Evolutionary conservation across 1,284 basidiomycete species (phyloP), one percentile per base, ranked within the genome.

Genomic region (Apiotrichum gamsii): DNA sequence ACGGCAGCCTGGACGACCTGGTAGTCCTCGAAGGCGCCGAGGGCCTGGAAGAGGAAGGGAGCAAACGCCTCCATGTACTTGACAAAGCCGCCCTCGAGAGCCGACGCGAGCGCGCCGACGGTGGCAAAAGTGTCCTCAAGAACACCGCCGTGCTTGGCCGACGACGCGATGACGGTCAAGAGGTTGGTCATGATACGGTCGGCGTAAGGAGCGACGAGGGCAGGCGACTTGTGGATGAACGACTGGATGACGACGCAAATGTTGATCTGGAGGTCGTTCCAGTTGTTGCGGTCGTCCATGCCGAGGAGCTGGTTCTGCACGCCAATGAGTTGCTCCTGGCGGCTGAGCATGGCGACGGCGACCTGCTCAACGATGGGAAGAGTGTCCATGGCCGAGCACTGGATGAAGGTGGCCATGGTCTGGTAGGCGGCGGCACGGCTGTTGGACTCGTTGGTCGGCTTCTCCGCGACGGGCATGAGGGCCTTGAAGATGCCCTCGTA

Each of bases 241-340:
- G 82, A 82, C 86, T 93, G 69, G 48, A 90, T 77, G 39, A 95
- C 87, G 52, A 85, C 85, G 73, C 91, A 96, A 63, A 97, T 81
- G 74, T 94, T 95, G 74, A 89, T 87, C 72, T 97, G 93, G 34
- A 99, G 78, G 71, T 99, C 94, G 67, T 93, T 94, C 90, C 94
- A 97, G 77, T 97, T 98, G 74, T 94, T 94, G 58, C 90, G 83
- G 69, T 99, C 94, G 72, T 99, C 94, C 35, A 85, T 79, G 43
- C 94, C 95, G 37, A 99, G 77, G 43, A 98, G 86, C 75, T 98
- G 94, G 71, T 87, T 87, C 81, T 93, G 69, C 74, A 97, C 82
- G 44, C 73, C 75, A 38, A 97, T 74, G 20, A 98, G 77, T 43
- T 86, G 84, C 66, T 97, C 91, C 81, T 95, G 94, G 35, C 94